Evolutionary conservation across 176 grass and related monocot species (phyloP).

Genomic region (Thinopyrum elongatum): DNA sequence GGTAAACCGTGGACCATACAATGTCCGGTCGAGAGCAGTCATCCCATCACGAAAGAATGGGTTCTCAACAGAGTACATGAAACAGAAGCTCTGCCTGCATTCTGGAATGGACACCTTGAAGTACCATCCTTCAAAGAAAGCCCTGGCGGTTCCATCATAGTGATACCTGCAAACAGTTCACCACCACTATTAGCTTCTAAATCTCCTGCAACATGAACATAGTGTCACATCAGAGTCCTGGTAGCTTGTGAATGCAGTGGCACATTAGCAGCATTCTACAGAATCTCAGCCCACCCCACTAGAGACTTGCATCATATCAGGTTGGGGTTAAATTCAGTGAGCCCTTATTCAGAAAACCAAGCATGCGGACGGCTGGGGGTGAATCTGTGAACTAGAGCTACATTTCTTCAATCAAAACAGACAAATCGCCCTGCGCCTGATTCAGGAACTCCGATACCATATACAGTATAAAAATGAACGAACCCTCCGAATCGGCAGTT

Average conservation of each 20-base stretch:
- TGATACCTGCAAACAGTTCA: slow-evolving; percentile 63
- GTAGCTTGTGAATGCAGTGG: background rate
- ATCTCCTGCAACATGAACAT: background rate
- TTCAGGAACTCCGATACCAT: background rate
- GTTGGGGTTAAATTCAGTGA: background rate
- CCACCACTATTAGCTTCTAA: background rate
- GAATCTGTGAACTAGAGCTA: background rate
- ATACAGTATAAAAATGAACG: no score
- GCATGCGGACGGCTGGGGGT: background rate
- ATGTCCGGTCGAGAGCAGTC: slow-evolving; percentile 41
- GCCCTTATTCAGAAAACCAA: background rate
- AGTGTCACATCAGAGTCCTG: background rate
- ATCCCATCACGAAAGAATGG: slow-evolving; percentile 77
- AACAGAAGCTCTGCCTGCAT: slow-evolving; percentile 81
- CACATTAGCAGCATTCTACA: background rate
- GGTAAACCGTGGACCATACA: slow-evolving; percentile 70
- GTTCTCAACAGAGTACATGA: slow-evolving; percentile 96
- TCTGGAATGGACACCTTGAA: slow-evolving; percentile 86
- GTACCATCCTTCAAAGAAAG: slow-evolving; percentile 96
- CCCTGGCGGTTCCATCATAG: slow-evolving; percentile 64
- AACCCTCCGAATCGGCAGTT: background rate
- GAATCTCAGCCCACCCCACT: background rate
- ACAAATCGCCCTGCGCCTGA: background rate
- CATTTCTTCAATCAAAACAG: background rate
- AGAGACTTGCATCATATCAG: background rate